Evolutionary conservation across 2,329 filamentous ascomycete species (phyloP).

Genomic region (Daldinia eschscholtzii): DNA sequence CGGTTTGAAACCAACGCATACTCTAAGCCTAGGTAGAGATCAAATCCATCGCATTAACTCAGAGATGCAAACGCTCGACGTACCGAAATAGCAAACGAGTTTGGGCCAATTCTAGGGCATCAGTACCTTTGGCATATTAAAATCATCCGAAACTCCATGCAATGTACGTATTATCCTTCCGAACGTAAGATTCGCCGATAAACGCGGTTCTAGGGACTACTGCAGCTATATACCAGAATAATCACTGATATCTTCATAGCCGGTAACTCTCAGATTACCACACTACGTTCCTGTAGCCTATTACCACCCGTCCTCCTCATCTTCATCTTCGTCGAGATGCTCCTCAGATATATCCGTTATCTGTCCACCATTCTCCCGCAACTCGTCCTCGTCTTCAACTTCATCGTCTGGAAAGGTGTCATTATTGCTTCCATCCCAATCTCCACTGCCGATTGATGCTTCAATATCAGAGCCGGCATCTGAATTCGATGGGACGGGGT

Average conservation of each 20-base stretch:
- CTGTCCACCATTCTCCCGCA: constrained; percentile 12
- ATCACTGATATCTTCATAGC: neutral
- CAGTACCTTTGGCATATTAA: neutral
- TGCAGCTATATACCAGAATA: neutral
- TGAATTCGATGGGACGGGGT: constrained; percentile 32
- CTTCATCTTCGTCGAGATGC: constrained; percentile 21
- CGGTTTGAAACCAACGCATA: neutral
- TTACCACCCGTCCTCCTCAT: constrained; percentile 38
- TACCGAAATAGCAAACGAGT: neutral
- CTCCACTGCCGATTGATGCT: constrained; percentile 27
- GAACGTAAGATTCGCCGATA: neutral
- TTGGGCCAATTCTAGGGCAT: neutral
- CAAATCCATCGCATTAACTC: neutral
- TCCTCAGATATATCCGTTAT: constrained; percentile 32
- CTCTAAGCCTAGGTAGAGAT: neutral
- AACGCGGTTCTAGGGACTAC: neutral
- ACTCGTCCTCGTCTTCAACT: constrained; percentile 25
- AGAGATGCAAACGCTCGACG: neutral
- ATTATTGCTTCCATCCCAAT: constrained; percentile 21
- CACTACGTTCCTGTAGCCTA: neutral
- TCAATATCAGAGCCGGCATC: constrained; percentile 29
- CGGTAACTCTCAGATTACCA: neutral
- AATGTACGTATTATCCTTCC: neutral
- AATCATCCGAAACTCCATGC: neutral
- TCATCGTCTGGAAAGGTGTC: constrained; percentile 33